Evolutionary conservation across 768 basidiomycete genomes (phyloP), one percentile per base, ranked within the genome.

Genomic region (Phylloporus sp.): DNA sequence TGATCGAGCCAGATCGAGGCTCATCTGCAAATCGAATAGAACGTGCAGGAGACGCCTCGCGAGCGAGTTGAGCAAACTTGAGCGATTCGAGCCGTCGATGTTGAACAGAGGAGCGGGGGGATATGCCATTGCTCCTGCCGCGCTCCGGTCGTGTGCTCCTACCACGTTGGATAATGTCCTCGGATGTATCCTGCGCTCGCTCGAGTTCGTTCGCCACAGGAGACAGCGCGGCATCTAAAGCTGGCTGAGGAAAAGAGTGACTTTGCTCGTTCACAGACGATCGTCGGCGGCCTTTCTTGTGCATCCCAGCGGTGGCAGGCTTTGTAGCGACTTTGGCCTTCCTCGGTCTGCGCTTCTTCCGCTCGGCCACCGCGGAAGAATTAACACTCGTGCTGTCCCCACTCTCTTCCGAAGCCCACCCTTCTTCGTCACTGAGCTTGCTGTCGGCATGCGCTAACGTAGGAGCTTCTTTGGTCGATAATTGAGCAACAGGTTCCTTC

Each of bases 381-480:
- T 47, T 28, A 6, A 53, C 45, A 28, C 54, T 44, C 3, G 52
- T 47, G 24, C 59, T 56, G 22, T 63, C 61, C 38, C 60, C 68
- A 50, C 75, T 77, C 22, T 63, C 69, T 43, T 88, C 86, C 6
- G 84, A 86, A 16, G 76, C 75, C 85, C 84, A 86, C 2, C 75
- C 82, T 53, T 80, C 85, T 1, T 85, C 83, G 5, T 76, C 80
- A 4, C 77, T 74, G 7, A 11, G 48, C 7, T 67, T 66, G 26
- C 47, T 45, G 31, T 54, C 64, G 24, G 29, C 39, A 9, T 43
- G 47, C 3, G 47, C 55, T 16, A 20, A 50, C 2, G 47, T n/a
- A 22, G 15, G 12, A 16, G 36, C 44, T 43, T 53, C 55, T 31
- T 53, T 55, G n/a, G 15, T 50, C 23, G 41, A 46, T 18, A 26